These are phyloP conservation scores for Nasturtium officinale DNA, from an alignment of 345 rosid genomes.

Conservation along the genomic window DNA sequence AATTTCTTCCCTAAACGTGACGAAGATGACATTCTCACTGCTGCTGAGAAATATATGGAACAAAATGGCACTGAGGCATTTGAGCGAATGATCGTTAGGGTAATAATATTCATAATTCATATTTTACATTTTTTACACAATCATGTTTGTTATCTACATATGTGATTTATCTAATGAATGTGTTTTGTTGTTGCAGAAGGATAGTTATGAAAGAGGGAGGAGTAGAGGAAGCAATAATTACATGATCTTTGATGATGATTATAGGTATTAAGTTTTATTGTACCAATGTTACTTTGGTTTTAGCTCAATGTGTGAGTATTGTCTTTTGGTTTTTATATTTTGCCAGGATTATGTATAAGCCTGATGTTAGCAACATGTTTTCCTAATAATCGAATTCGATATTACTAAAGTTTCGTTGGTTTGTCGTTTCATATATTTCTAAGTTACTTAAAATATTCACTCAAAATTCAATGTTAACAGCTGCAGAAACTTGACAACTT, in stretches of 20 bases:
- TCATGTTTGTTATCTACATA: background rate
- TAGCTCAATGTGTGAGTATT: constrained; percentile 9
- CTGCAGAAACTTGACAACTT: background rate
- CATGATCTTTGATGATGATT: constrained; percentile 82
- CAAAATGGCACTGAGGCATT: constrained; percentile 88
- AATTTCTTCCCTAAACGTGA: constrained; percentile 58
- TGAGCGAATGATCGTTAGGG: constrained; percentile 79
- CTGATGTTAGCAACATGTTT: constrained; percentile 22
- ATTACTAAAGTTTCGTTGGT: background rate
- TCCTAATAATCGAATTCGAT: background rate
- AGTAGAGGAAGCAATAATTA: constrained; percentile 58
- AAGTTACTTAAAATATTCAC: background rate
- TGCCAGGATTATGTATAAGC: background rate
- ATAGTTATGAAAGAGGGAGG: constrained; percentile 62
- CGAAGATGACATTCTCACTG: constrained; percentile 67
- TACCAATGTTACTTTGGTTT: background rate
- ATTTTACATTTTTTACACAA: background rate
- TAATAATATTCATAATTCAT: constrained; percentile 33
- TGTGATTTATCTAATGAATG: background rate
- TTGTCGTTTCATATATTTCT: too few species aligned
- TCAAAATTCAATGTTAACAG: background rate
- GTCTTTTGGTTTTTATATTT: constrained; percentile 8
- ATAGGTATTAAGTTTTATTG: constrained; percentile 51
- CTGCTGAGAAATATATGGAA: constrained; percentile 80
- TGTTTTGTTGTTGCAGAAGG: constrained; percentile 57